Evolutionary conservation across 106 monocot genomes (phyloP), one percentile per base, ranked within the genome.

Genomic region (Iris macrosiphon): DNA sequence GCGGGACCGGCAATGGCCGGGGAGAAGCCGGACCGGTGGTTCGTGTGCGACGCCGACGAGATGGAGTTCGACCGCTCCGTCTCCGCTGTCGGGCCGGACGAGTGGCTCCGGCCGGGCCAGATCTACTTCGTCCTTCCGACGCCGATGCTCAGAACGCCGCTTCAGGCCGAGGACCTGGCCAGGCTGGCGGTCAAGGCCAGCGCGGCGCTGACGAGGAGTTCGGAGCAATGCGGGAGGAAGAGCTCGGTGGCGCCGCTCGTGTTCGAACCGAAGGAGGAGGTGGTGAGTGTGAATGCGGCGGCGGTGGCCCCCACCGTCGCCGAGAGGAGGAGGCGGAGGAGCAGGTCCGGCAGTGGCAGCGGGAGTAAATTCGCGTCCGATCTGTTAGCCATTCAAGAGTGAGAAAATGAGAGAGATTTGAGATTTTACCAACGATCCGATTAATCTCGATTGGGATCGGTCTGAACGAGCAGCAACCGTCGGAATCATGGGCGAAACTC

Each of bases 341-440:
- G 52, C 18, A 29, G 57, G 38, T 1, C 13, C 2, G 61, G 31
- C 27, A 55, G 62, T 11, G 50, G 29, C 29, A 50, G 29, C 14
- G 72, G 67, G 7, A 54, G 72, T 19, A 72, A 72, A 51, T 72
- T 72, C 32, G 61, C 31, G 33, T 49, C 78, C 12, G 43, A 57
- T 26, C 62, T 78, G 20, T 39, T 49, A 29, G 61, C 57, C 24
- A 78, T 78, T 46, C 24, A 40, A 4, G 78, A 78, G 24, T 78
- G 54, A 45, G 25, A n/a, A n/a, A n/a, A n/a, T n/a, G n/a, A n/a
- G n/a, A n/a, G n/a, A n/a, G n/a, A n/a, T n/a, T n/a, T n/a, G n/a
- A n/a, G n/a, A n/a, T n/a, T n/a, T n/a, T n/a, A n/a, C n/a, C n/a
- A n/a, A n/a, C n/a, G n/a, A n/a, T n/a, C n/a, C n/a, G n/a, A n/a